These are phyloP conservation scores for Symbiodinium natans DNA, from an alignment of 73 alveolate species.

Conservation along the genomic window DNA sequence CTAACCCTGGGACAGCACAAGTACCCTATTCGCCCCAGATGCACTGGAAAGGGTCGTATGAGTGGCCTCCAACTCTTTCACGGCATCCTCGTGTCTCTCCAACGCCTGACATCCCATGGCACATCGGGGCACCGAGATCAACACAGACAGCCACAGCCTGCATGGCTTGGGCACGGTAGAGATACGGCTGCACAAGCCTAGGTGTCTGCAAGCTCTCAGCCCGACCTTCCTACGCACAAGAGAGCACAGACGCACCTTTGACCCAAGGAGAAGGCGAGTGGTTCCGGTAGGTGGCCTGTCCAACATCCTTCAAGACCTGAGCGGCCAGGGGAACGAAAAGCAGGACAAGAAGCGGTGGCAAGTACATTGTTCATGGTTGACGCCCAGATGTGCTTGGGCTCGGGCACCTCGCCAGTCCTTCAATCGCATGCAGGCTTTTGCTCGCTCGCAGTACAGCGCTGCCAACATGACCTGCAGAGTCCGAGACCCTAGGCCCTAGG, in stretches of 20 bases:
- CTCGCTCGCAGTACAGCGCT: slow-evolving; percentile 61
- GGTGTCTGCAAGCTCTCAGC: no score
- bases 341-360: no score
- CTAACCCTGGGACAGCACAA: no score
- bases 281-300: slow-evolving; percentile 84
- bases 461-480: slow-evolving; percentile 46
- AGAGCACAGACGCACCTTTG: no score
- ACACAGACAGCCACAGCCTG: neutral
- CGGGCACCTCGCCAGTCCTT: slow-evolving; percentile 90
- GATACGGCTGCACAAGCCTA: slow-evolving; percentile 89
- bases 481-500: no score
- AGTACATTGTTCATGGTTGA: no score
- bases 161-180: slow-evolving; percentile 81
- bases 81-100: slow-evolving; percentile 97
- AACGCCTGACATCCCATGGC: slow-evolving; percentile 74
- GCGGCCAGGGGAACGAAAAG: neutral
- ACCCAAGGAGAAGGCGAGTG: slow-evolving; percentile 32
- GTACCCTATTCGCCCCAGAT: no score
- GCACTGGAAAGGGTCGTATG: no score
- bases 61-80: slow-evolving; percentile 96
- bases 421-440: slow-evolving; percentile 87
- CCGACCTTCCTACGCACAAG: neutral
- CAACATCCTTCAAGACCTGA: slow-evolving; percentile 79
- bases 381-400: neutral
- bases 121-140: no score